Percentiles rank a stretch among this genome's conserved stretches.
These are phyloP conservation scores for Phytopythium delawarense DNA, from an alignment of 352 stramenopile species.

Conservation along the genomic window DNA sequence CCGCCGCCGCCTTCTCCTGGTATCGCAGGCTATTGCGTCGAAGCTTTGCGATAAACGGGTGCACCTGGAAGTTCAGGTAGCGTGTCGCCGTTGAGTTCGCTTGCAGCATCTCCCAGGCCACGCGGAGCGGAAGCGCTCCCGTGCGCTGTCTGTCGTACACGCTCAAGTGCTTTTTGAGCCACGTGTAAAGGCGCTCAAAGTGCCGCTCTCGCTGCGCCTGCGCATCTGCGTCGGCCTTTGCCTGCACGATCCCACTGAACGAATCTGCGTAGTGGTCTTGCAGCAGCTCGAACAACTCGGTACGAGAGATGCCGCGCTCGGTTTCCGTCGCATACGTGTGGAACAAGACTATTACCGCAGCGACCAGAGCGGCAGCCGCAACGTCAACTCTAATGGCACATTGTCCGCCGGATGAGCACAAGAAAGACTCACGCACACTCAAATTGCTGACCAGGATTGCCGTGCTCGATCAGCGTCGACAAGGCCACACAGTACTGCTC, in stretches of 20 bases:
- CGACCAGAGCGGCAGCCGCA: not conserved
- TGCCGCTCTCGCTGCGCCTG: conserved; percentile 14
- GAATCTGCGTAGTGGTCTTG: conserved; percentile 41
- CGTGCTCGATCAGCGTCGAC: conserved; percentile 37
- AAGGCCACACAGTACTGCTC: conserved; percentile 50
- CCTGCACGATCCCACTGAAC: not conserved
- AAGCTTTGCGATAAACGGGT: conserved; percentile 34
- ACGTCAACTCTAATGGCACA: not conserved
- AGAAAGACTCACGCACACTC: conserved; percentile 31
- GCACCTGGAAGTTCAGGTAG: conserved; percentile 46
- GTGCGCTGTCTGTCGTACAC: conserved; percentile 32
- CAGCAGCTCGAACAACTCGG: conserved; percentile 47
- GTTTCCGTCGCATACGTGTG: conserved; percentile 49
- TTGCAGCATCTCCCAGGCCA: conserved; percentile 41
- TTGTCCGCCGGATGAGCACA: not conserved
- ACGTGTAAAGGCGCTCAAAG: conserved; percentile 69
- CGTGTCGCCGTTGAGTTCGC: conserved; percentile 34
- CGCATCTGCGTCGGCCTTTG: not conserved
- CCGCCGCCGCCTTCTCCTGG: conserved; percentile 28
- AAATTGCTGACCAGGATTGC: conserved; percentile 42
- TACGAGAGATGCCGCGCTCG: conserved; percentile 50
- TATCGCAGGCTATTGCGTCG: conserved; percentile 48
- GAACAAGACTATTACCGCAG: conserved; percentile 33
- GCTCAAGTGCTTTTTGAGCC: conserved; percentile 66
- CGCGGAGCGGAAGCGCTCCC: conserved; percentile 29